Evolutionary conservation across 768 basidiomycete genomes (phyloP), one percentile per base, ranked within the genome.

Genomic region (Suillus plorans): DNA sequence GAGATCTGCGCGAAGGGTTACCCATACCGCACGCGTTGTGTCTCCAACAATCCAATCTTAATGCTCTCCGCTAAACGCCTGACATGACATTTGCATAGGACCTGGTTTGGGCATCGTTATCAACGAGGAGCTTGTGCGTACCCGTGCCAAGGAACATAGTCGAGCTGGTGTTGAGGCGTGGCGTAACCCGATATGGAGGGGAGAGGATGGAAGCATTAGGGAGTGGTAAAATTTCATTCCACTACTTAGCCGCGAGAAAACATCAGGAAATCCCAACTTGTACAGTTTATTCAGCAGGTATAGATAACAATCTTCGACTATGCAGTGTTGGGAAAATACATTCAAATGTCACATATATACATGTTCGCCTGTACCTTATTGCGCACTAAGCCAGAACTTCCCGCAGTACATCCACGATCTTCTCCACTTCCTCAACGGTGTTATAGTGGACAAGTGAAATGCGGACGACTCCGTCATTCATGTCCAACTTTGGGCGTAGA

Each of bases 401-500:
- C 66, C 84, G 81, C 63, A 90, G 71, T 45, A 87, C 75, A 0
- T 76, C 75, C 44, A 91, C 82, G 66, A 93, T 87, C 69, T 67
- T 78, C 62, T 85, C 74, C 1, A 91, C 89, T 69, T 93, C 90
- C 64, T 86, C 83, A 4, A 88, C 77, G 0, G 91, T 92, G 69
- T 92, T 92, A 69, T 92, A 91, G 69, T 93, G 92, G 31, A 91
- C 89, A 34, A 93, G 72, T 2, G 90, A 91, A 61, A 92, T 85
- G 4, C 92, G 84, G 25, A 92, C 88, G 3, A 90, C 87, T 0
- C 86, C 90, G 65, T 92, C 90, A 0, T 82, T 79, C 0, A 80
- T 71, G 68, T 89, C 85, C 55, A 90, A 64, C 66, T 84, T 85
- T 16, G 89, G 89, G n/a, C 71, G 73, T 14, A 90, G 76, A 36